Base-by-base conservation (phyloP, 768 basidiomycete genomes). In the Leccinum boreale region DNA sequence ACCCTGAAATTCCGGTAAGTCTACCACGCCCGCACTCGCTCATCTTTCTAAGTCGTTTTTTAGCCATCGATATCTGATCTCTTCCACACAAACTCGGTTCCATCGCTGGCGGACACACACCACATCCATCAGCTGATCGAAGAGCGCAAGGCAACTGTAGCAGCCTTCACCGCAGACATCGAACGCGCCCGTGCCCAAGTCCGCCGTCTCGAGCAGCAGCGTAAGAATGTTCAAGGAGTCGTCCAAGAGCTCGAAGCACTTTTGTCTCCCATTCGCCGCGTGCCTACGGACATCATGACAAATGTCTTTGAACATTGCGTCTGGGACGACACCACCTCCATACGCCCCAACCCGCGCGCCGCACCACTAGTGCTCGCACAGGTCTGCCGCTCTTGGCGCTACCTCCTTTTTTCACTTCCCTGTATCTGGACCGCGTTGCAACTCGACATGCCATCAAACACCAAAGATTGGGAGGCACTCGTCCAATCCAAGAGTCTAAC, bases 361-460 rank as follows among this genome's bases (percentile, higher is more conserved):
- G 62, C 65, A 0, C 72, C 70, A 0, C 42, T 74, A 17, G 31
- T 74, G 7, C 67, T 73, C 47, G 57, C 42, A 4, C 72, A 72
- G 36, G 58, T 73, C 52, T 73, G 70, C 60, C 64, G 67, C 39
- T 65, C 72, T 21, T 71, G 70, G 70, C 62, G 68, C n/a, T 55
- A 53, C 29, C 72, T 71, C 52, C 28, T 72, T 10, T 66, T 68
- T 53, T 64, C 70, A 39, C 65, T 73, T 4, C 63, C 70, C 12
- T 63, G 60, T 3, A 24, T 72, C 14, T 71, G 70, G 70, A 52
- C 60, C 21, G 31, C 51, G 8, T 39, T 71, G 35, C 66, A 61
- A 7, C 58, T 71, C 55, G 68, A 66, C 19, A 33, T 72, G 24
- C 70, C 70, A 2, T 29, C 65, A 0, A 36, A n/a, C 1, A 50